Conservation (phyloP, 1,139 yeast species). For the Debaryomyces nepalensis region DNA sequence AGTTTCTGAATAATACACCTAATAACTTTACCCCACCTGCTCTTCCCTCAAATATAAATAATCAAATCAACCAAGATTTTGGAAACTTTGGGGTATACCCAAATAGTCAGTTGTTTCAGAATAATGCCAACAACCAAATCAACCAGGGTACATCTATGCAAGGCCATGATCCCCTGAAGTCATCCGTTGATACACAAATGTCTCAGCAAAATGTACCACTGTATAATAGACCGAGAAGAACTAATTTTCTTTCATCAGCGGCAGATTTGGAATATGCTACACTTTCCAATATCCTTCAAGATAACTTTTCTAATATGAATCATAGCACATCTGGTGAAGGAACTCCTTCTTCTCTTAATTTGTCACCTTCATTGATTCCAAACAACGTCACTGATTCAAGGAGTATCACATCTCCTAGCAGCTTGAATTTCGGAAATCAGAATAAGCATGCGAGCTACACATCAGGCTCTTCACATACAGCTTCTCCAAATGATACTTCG, state of each 20-base stretch:
- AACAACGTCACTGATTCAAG: constrained; percentile 20
- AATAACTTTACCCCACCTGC: constrained; percentile 3
- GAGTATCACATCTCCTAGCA: constrained; percentile 14
- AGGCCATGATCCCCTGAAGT: background rate
- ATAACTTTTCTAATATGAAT: constrained; percentile 40
- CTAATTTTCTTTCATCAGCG: constrained; percentile 69
- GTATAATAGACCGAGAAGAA: constrained; percentile 22
- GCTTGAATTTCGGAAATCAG: constrained; percentile 3
- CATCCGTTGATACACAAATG: background rate
- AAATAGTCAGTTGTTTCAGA: constrained; percentile 3
- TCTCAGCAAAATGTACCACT: constrained; percentile 1
- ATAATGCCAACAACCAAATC: background rate
- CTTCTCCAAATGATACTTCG: constrained; percentile 21
- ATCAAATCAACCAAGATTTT: constrained; percentile 7
- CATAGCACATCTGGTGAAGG: constrained; percentile 46
- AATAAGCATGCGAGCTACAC: constrained; percentile 17
- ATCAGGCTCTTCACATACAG: constrained; percentile 19
- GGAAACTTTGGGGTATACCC: constrained; percentile 7
- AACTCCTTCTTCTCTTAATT: constrained; percentile 42
- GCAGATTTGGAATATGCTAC: constrained; percentile 82
- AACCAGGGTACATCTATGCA: background rate
- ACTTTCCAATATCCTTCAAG: constrained; percentile 71
- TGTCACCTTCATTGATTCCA: constrained; percentile 48
- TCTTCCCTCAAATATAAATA: background rate
- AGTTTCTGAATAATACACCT: constrained; percentile 15